Base-by-base conservation (phyloP, 106 monocot species). In the Dendrobium chrysotoxum region DNA sequence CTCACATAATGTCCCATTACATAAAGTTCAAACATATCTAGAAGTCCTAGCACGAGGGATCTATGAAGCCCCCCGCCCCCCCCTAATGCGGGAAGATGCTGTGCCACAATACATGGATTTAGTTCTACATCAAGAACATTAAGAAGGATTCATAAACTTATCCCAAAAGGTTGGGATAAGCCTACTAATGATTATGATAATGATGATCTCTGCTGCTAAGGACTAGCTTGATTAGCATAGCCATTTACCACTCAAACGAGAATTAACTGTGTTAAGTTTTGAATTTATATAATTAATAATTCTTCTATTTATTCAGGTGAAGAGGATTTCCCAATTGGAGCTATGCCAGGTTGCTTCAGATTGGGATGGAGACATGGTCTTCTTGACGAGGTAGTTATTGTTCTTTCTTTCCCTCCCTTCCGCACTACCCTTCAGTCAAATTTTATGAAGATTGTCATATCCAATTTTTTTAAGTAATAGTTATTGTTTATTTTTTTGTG, bases 281-380 rank as follows among this genome's bases (percentile, higher is more conserved):
- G 20, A 61, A 23, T 18, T 55, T 55, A 55, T 18, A 67, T 11
- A 67, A 70, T 31, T 15, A 70, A 31, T 35, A 70, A 74, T 40
- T 41, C 28, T 74, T 42, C 35, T 57, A 75, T 28, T 74, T 81
- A 47, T 70, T 64, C 77, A 99, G 98, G 98, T 76, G 98, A 95
- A 70, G 91, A 91, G 23, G 92, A 99, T 75, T 82, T 82, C 20
- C 98, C 98, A 35, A 99, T 99, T 87, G 98, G 95, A 83, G 98
- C 98, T 53, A 99, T 99, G 98, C 98, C 98, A 42, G 98, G 98
- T 80, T 99, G 98, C 64, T 95, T 82, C 75, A 91, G 98, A 82
- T 85, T 99, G 53, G 98, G 98, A 40, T 99, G 98, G 95, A 89
- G 87, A 73, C 95, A 99, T 88, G 98, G 98, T 39, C 98, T 99